Base-by-base conservation (phyloP, 2,329 filamentous ascomycete genomes). In the Botrytis paeoniae region DNA sequence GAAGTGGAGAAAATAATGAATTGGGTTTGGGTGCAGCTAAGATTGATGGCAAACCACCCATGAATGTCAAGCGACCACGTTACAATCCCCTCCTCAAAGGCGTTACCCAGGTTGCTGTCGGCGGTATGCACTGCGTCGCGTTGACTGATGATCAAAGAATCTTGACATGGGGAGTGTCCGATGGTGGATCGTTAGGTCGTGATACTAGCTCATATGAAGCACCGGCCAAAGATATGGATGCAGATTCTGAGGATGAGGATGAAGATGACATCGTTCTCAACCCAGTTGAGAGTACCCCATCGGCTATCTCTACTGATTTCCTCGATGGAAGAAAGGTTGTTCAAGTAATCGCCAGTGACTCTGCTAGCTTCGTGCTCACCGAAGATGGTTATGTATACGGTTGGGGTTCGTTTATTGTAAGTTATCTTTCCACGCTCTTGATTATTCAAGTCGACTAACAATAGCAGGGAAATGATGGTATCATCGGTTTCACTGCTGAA, bases 161-260 rank as follows among this genome's bases (percentile, higher is more conserved):
- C 77, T 84, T 94, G 71, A 94, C 92, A 41, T 97, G 93, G 93
- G 93, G 93, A 71, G 93, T 96, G 77, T 96, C 96, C 80, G 93
- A 97, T 80, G 90, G 94, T 79, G 92, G 92, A 75, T 92, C 93
- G 14, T 86, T 97, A 54, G 93, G 93, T 60, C 87, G 93, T 79
- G 88, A 93, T 80, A 95, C 92, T 4, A 84, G 83, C 20, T 66
- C 41, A 32, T 45, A 51, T n/a, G 91, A 90, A 3, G 91, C 91
- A 66, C 89, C 89, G 29, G 82, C 88, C 43, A 85, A 88, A 72
- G 87, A 89, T 71, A 85, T 85, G 22, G 88, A 88, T 32, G 87
- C 86, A 14, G 78, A 78, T 72, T 76, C 75, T 1, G 85, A 85
- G 43, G 78, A 75, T n/a, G 80, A 81, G n/a, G 83, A 84, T 32